A percentile compares a stretch with the other conserved stretches of the same genome.
phyloP scores from a whole-genome alignment of 768 basidiomycete species.

The Pleurotus giganteus region DNA sequence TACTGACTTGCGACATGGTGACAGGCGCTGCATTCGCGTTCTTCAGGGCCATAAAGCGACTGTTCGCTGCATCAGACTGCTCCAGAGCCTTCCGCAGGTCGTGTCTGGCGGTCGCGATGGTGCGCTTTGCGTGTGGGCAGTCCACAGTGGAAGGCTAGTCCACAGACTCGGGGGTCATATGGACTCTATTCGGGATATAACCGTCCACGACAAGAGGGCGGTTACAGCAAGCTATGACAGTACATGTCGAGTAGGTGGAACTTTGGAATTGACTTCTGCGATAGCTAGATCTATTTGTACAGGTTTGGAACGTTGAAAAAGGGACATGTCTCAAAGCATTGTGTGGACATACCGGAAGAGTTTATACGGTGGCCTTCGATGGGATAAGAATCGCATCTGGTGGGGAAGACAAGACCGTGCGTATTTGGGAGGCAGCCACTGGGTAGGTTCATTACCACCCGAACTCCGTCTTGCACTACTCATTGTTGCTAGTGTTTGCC shows the following conservation, averaged over 20 bases:
- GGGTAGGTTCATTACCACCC: neutral
- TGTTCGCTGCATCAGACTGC: neutral
- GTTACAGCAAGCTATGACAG: constrained; percentile 1
- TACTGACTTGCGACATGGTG: neutral
- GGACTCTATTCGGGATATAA: constrained; percentile 1
- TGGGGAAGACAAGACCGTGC: neutral
- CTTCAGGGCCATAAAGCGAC: neutral
- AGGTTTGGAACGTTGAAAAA: neutral
- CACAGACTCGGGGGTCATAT: neutral
- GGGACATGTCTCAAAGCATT: neutral
- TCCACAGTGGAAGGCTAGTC: neutral
- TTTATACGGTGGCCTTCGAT: neutral
- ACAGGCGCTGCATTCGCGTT: neutral
- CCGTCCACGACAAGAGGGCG: neutral
- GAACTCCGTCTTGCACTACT: neutral
- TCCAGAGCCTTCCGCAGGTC: neutral
- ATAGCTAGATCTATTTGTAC: neutral
- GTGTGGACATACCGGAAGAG: constrained; percentile 1
- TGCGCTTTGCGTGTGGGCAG: neutral
- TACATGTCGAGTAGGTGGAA: neutral
- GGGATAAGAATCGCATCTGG: neutral
- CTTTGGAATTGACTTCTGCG: neutral
- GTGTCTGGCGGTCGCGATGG: neutral
- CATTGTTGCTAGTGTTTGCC: neutral
- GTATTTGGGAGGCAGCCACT: neutral